phyloP scores from a whole-genome alignment of 257 asterid genomes.

The Nicotiana tomentosiformis region DNA sequence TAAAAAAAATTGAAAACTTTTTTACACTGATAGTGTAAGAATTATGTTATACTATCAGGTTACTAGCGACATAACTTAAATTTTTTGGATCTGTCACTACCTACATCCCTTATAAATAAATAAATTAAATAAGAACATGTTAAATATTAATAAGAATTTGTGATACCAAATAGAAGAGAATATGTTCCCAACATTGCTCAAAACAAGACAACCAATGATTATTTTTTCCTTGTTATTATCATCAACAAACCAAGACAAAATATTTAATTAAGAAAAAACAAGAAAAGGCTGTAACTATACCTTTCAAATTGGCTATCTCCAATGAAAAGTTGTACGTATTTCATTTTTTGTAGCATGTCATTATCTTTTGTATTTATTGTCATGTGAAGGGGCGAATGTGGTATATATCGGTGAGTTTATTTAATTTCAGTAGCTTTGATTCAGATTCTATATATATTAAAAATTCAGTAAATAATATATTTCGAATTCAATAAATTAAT shows the following conservation, averaged over 20 bases:
- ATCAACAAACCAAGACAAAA: background rate
- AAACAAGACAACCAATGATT: background rate
- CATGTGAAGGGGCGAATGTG: background rate
- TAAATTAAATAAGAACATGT: background rate
- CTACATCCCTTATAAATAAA: background rate
- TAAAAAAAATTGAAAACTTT: too few relatives aligned
- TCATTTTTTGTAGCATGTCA: background rate
- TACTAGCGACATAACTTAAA: too few relatives aligned
- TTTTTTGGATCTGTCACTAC: accelerated
- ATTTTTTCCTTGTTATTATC: background rate
- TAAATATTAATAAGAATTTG: background rate
- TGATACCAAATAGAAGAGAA: background rate
- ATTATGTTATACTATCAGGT: too few relatives aligned
- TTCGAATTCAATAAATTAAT: too few relatives aligned
- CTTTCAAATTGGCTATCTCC: background rate
- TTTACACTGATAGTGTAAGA: too few relatives aligned
- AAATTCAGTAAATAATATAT: too few relatives aligned
- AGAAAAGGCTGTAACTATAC: background rate
- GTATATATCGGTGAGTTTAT: too few relatives aligned
- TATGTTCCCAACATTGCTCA: background rate
- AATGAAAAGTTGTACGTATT: background rate
- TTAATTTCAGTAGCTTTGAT: too few relatives aligned
- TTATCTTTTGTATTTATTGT: background rate
- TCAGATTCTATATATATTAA: too few relatives aligned
- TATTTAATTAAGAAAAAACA: background rate